Base-by-base conservation (phyloP, 805 yeast species). In the Candida boleticola region DNA sequence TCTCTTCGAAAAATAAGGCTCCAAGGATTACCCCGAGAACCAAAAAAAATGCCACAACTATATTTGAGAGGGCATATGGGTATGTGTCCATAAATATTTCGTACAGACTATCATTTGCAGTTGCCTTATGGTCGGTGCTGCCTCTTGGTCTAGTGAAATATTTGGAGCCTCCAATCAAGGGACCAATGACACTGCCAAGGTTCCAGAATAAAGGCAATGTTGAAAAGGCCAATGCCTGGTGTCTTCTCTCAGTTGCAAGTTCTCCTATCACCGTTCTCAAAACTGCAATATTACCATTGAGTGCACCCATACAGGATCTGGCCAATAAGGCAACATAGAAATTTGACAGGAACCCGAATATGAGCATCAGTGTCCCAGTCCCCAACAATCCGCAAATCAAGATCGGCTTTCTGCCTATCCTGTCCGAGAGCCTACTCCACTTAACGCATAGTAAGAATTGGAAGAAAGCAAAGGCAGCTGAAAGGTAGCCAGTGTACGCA, bases 231-330 rank as follows among this genome's bases (percentile, higher is more conserved):
- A 79, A 41, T 9, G 83, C 82, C 55, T 81, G 85, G 52, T 81
- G 85, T 29, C 67, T 64, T 40, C 78, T 65, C 42, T 80, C 76
- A 4, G 61, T 58, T 3, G 83, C 82, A 13, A 79, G 58, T 53
- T 82, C 88, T 3, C 85, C 87, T 33, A 82, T 66, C 37, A 71
- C 60, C 0, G 87, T 82, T 55, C 87, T 62, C 23, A 82, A 53
- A n/a, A 82, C 85, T 0, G 82, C 80, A 7, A 79, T 76, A 54
- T 82, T 82, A 4, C 86, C 87, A 53, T 81, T 81, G 32, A 81
- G 58, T 2, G 74, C 58, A 0, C 88, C 88, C 62, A 77, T 73
- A 32, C 73, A 47, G 17, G 73, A 64, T 51, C 86, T 64, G 7
- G 85, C 77, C 11, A 63, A 52, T 3, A 82, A 49, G 0, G 85